Percentiles rank a stretch among this genome's conserved stretches.
phyloP scores from a whole-genome alignment of 1,284 basidiomycete genomes.

The Phellopilus nigrolimitatus region DNA sequence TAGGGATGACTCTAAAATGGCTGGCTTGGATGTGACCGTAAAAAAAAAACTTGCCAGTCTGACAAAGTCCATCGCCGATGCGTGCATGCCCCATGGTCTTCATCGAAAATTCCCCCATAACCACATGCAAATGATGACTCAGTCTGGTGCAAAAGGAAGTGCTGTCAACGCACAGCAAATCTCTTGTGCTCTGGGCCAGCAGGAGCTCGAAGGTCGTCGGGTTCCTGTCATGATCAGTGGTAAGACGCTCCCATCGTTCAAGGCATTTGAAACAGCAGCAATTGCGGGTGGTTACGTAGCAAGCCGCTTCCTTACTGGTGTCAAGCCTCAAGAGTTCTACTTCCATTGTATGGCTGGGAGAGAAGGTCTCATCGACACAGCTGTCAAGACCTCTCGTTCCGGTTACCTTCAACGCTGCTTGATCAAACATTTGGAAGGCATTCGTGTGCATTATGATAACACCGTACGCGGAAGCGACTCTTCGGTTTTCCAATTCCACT shows the following conservation, averaged over 20 bases:
- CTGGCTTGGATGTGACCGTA: constrained; percentile 88
- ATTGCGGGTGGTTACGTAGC: constrained; percentile 99
- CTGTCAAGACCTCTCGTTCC: constrained; percentile 98
- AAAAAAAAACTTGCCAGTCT: constrained; percentile 83
- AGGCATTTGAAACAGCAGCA: constrained; percentile 93
- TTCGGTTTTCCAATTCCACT: constrained; percentile 93
- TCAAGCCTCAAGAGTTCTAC: constrained; percentile 99
- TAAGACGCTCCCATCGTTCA: constrained; percentile 97
- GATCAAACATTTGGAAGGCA: constrained; percentile 97
- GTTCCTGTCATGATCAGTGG: constrained; percentile 99
- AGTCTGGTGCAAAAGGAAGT: constrained; percentile 97
- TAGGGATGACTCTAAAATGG: constrained; percentile 98
- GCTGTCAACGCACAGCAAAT: constrained; percentile 98
- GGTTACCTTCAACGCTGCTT: constrained; percentile 98
- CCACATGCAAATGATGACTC: constrained; percentile 99
- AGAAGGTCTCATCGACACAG: constrained; percentile 98
- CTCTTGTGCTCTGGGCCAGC: constrained; percentile 94
- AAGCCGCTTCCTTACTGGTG: constrained; percentile 98
- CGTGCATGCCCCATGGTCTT: constrained; percentile 87
- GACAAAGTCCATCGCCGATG: constrained; percentile 86
- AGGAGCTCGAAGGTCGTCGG: constrained; percentile 96
- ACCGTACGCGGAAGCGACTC: constrained; percentile 95
- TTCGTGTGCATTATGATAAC: constrained; percentile 96
- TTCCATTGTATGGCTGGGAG: constrained; percentile 99
- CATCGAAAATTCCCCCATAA: constrained; percentile 95